Evolutionary conservation across 2,329 filamentous ascomycete genomes (phyloP).

Genomic region (Waltergamsia citrina): DNA sequence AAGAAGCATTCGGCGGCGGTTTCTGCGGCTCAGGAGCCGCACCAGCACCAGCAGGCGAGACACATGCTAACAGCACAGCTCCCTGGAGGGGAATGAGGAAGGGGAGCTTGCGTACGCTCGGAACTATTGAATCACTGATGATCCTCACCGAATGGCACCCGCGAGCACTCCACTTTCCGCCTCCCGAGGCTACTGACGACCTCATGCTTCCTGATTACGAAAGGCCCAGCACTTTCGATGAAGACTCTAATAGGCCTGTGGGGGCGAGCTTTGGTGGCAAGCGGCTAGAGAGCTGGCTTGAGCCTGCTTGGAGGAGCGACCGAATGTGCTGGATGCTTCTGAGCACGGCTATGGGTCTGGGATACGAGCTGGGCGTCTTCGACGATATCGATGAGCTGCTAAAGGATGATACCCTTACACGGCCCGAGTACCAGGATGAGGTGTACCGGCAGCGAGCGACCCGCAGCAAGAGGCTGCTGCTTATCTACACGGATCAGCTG

Average conservation of each 20-base stretch:
- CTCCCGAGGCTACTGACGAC: slow-evolving; percentile 65
- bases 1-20: slow-evolving; percentile 88
- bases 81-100: slow-evolving; percentile 62
- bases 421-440: slow-evolving; percentile 64
- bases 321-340: slow-evolving; percentile 98
- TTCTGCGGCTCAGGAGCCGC: slow-evolving; percentile 50
- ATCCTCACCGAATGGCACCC: slow-evolving; percentile 97
- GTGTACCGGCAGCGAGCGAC: slow-evolving; percentile 67
- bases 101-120: slow-evolving; percentile 77
- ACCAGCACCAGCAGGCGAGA: slow-evolving; percentile 33
- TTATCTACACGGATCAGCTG: slow-evolving; percentile 91
- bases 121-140: slow-evolving; percentile 89
- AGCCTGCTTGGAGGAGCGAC: slow-evolving; percentile 89
- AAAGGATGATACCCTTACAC: slow-evolving; percentile 46
- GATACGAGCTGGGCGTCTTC: slow-evolving; percentile 92
- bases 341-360: slow-evolving; percentile 80
- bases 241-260: slow-evolving; percentile 18
- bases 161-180: slow-evolving; percentile 85
- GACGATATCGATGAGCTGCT: slow-evolving; percentile 73
- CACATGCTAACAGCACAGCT: slow-evolving; percentile 57
- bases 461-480: slow-evolving; percentile 75
- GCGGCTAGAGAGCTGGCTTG: slow-evolving; percentile 89
- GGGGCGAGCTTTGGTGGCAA: slow-evolving; percentile 64
- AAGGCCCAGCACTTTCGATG: slow-evolving; percentile 8
- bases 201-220: slow-evolving; percentile 50